phyloP scores from a whole-genome alignment of 2,329 filamentous ascomycete species.

The Venturiaceae sp. region DNA sequence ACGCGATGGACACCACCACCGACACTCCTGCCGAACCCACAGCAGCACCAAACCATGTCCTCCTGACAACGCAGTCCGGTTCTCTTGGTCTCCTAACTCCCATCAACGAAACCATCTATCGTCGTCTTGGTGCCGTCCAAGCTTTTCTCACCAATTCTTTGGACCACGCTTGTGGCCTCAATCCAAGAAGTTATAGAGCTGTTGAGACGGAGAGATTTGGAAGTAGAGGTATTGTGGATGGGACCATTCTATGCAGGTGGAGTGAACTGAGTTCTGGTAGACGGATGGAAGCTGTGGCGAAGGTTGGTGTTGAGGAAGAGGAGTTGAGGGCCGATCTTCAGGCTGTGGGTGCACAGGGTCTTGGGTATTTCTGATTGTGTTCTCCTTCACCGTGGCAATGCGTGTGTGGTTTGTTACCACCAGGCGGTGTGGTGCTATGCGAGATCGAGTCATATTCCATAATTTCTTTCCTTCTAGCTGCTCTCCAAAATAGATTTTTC shows the following conservation, averaged over 20 bases:
- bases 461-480: no score
- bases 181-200: conserved; percentile 69
- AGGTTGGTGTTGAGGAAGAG: conserved; percentile 60
- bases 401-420: no score
- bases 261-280: conserved; percentile 64
- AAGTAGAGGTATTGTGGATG: conserved; percentile 65
- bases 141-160: conserved; percentile 70
- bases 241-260: conserved; percentile 64
- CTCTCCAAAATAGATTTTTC: no score
- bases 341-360: no score
- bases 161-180: conserved; percentile 68
- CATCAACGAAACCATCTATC: conserved; percentile 70
- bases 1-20: conserved; percentile 29
- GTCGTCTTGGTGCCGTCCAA: conserved; percentile 71
- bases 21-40: conserved; percentile 15
- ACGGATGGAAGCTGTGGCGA: conserved; percentile 60
- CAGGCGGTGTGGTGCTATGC: no score
- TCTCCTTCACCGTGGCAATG: no score
- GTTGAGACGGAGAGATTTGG: conserved; percentile 35
- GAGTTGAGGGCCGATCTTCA: conserved; percentile 63
- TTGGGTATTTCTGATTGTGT: no score
- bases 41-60: conserved; percentile 35
- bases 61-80: conserved; percentile 68
- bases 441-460: no score
- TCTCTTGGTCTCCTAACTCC: conserved; percentile 68